These are phyloP conservation scores for Tolypocladium ovalisporum DNA, from an alignment of 2,329 filamentous ascomycete genomes.

Conservation along the genomic window DNA sequence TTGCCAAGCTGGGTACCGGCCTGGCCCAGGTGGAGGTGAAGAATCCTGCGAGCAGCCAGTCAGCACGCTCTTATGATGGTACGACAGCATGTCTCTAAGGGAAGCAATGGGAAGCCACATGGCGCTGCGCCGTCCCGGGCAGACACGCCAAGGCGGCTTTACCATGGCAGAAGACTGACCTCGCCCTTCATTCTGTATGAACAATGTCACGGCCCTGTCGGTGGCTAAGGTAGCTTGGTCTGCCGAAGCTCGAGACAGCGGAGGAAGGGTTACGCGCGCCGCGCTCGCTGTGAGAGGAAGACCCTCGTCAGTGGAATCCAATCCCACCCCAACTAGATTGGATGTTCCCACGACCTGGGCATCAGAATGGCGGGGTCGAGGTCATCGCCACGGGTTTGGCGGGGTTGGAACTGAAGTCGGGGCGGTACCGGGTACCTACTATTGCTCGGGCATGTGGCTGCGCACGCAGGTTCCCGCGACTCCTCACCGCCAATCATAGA, in stretches of 20 bases:
- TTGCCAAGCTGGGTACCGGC: conserved; percentile 65
- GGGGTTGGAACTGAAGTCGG: neutral
- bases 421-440: conserved; percentile 2
- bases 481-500: conserved; percentile 3
- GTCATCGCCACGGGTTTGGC: neutral
- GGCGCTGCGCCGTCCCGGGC: neutral
- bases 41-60: conserved; percentile 32
- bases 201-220: conserved; percentile 6
- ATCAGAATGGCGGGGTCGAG: conserved; percentile 1
- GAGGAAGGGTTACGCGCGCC: conserved; percentile 20
- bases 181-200: conserved; percentile 43
- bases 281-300: conserved; percentile 19
- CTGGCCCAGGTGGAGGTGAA: conserved; percentile 56
- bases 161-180: conserved; percentile 24
- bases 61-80: conserved; percentile 2
- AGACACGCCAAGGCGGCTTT: neutral
- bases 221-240: conserved; percentile 11
- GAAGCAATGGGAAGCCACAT: neutral
- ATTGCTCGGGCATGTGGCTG: no score
- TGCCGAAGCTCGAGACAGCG: conserved; percentile 9
- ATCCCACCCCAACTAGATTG: neutral
- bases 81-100: conserved; percentile 1
- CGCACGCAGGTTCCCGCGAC: conserved; percentile 1
- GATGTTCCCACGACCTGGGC: neutral
- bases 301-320: conserved; percentile 22